These are phyloP conservation scores for Haematococcus lacustris DNA, from an alignment of 139 green algal species.

Conservation along the genomic window DNA sequence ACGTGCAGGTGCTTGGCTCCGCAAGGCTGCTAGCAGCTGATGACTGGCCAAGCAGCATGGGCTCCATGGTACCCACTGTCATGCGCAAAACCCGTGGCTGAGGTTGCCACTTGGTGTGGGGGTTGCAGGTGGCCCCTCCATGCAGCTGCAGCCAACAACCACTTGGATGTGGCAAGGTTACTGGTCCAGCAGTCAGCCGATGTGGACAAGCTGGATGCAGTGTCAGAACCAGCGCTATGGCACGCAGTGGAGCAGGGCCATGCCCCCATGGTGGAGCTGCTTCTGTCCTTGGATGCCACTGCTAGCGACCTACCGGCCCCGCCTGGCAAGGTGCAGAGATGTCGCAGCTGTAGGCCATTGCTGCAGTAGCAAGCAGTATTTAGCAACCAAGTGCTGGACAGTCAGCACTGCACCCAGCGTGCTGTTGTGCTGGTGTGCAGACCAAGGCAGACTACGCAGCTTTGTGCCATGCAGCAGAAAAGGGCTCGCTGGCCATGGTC, in stretches of 20 bases:
- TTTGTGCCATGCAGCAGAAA: constrained; percentile 20
- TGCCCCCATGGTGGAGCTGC: constrained; percentile 15
- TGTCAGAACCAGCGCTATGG: constrained; percentile 28
- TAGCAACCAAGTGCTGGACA: too few species aligned
- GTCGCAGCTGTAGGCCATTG: not conserved
- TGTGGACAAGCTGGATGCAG: constrained; percentile 26
- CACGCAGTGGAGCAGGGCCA: constrained; percentile 33
- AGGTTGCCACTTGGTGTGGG: too few species aligned
- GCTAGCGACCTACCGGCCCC: constrained; percentile 8
- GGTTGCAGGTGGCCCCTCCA: constrained; percentile 29
- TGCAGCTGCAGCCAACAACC: constrained; percentile 23
- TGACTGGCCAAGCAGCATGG: too few species aligned
- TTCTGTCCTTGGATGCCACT: constrained; percentile 17
- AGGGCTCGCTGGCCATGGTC: constrained; percentile 22
- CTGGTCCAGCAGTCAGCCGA: constrained; percentile 13
- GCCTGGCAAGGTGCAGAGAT: constrained; percentile 1
- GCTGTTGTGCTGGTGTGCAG: constrained; percentile 6
- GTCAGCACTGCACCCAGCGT: too few species aligned
- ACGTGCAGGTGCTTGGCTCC: constrained; percentile 22
- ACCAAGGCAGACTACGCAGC: constrained; percentile 14
- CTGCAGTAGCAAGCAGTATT: not conserved
- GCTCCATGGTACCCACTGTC: too few species aligned
- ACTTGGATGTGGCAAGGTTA: constrained; percentile 18
- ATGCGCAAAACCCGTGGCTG: too few species aligned
- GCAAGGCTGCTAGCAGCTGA: too few species aligned